Conservation (phyloP, 768 basidiomycete species). For the Coprinellus aureogranulatus region DNA sequence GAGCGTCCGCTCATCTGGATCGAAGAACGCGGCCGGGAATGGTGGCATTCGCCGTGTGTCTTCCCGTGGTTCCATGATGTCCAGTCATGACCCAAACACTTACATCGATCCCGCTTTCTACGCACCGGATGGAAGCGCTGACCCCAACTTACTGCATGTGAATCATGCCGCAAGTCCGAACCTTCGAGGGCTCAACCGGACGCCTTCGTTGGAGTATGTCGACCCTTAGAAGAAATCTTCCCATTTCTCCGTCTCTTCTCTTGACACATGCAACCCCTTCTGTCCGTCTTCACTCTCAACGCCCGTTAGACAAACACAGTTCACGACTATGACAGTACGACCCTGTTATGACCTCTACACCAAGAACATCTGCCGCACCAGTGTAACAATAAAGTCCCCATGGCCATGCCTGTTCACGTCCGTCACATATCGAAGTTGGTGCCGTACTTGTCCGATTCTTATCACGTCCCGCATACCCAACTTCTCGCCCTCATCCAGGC, state of each 20-base stretch:
- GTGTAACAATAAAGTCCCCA: background rate
- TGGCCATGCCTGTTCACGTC: conserved; percentile 1
- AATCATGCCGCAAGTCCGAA: background rate
- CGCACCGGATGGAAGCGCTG: background rate
- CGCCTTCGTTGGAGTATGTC: background rate
- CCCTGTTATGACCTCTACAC: background rate
- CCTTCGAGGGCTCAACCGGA: background rate
- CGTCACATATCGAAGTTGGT: conserved; percentile 18
- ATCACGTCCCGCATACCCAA: conserved; percentile 31
- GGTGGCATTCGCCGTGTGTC: conserved; percentile 1
- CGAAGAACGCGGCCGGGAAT: background rate
- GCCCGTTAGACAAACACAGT: background rate
- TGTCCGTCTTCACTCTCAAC: background rate
- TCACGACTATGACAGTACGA: background rate
- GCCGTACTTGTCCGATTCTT: conserved; percentile 29
- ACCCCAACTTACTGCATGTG: background rate
- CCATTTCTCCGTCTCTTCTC: background rate
- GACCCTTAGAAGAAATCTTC: background rate
- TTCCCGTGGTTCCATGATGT: conserved; percentile 14
- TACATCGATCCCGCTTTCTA: conserved; percentile 16
- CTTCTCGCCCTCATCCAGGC: conserved; percentile 25
- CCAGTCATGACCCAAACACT: conserved; percentile 11
- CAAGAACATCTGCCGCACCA: background rate
- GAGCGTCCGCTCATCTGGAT: background rate
- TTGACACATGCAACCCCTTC: background rate